phyloP scores from a whole-genome alignment of 306 rosid genomes.

The Fragaria nilgerrensis region DNA sequence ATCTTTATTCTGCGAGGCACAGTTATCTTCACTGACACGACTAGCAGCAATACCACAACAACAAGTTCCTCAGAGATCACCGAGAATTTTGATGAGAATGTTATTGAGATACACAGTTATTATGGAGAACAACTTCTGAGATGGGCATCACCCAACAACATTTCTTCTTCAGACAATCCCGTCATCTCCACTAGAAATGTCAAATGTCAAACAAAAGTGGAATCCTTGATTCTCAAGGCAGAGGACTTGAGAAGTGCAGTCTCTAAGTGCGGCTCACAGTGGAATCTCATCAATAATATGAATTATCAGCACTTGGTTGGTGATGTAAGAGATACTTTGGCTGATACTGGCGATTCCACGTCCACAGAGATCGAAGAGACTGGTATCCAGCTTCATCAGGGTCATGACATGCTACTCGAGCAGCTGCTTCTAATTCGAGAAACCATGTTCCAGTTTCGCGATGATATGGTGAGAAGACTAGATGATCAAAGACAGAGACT shows the following conservation, averaged over 20 bases:
- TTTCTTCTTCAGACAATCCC: neutral
- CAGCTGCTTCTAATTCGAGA: neutral
- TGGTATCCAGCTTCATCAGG: neutral
- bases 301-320: neutral
- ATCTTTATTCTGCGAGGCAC: neutral
- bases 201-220: neutral
- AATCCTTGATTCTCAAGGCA: neutral
- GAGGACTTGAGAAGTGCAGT: neutral
- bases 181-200: neutral
- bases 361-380: neutral
- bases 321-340: neutral
- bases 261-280: neutral
- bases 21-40: neutral
- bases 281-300: neutral
- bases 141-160: neutral
- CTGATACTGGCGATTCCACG: neutral
- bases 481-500: neutral
- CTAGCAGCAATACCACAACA: neutral
- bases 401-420: neutral
- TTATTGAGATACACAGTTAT: neutral
- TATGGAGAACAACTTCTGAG: neutral
- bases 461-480: neutral
- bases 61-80: neutral
- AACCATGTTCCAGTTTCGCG: neutral
- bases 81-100: neutral